phyloP scores from a whole-genome alignment of 345 rosid genomes.

The Lepidium didymum region DNA sequence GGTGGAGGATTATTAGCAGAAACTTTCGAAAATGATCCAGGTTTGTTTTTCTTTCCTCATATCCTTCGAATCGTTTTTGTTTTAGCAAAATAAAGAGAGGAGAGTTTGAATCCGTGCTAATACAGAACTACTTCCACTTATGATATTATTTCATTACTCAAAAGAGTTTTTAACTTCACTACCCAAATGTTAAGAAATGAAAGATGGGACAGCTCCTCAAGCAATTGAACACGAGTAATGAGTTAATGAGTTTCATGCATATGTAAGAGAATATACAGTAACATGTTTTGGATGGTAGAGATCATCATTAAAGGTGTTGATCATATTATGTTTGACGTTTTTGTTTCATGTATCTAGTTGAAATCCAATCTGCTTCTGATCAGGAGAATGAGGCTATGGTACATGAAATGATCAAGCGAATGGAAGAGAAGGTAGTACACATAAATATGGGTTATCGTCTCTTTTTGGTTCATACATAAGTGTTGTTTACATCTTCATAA shows the following conservation, averaged over 20 bases:
- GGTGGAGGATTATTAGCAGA: not conserved
- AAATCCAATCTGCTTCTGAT: not conserved
- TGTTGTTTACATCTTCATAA: not conserved
- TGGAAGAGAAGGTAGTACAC: not conserved
- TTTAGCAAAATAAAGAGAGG: not conserved
- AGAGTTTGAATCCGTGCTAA: too few species aligned
- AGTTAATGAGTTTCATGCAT: too few species aligned
- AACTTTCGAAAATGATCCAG: not conserved
- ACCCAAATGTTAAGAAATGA: too few species aligned
- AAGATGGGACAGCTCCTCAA: too few species aligned
- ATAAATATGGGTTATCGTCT: not conserved
- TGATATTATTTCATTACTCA: too few species aligned
- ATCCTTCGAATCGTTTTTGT: too few species aligned
- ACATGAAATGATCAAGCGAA: not conserved
- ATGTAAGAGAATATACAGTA: too few species aligned
- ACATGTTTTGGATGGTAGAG: too few species aligned
- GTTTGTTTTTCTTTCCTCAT: not conserved
- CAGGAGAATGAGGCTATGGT: not conserved
- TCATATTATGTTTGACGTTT: not conserved
- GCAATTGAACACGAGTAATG: too few species aligned
- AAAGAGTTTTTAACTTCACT: too few species aligned
- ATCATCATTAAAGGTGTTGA: constrained; percentile 11
- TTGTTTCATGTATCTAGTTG: not conserved
- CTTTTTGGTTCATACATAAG: not conserved
- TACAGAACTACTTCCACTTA: too few species aligned